phyloP scores from a whole-genome alignment of 768 basidiomycete genomes.

The Xerocomus spinulosus region DNA sequence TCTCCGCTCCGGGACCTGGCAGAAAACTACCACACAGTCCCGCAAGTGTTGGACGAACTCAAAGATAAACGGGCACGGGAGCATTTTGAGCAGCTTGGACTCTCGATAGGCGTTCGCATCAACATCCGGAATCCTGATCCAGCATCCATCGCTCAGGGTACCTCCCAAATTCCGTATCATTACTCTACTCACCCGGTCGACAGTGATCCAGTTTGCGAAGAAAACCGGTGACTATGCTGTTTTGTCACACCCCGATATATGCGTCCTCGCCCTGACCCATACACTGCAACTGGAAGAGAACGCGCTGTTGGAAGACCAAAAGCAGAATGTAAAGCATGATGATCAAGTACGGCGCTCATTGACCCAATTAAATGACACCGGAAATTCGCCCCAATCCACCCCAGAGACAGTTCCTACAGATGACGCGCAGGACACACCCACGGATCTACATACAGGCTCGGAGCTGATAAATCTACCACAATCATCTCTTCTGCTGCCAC shows the following conservation, averaged over 20 bases:
- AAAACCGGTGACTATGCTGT: slow-evolving; percentile 96
- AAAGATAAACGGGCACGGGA: slow-evolving; percentile 84
- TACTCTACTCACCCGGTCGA: slow-evolving; percentile 12
- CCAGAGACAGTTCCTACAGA: neutral
- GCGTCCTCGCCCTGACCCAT: slow-evolving; percentile 85
- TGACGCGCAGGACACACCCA: slow-evolving; percentile 3
- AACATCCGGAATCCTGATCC: slow-evolving; percentile 67
- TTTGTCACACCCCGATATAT: slow-evolving; percentile 85
- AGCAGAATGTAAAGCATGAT: slow-evolving; percentile 26
- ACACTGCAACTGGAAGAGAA: slow-evolving; percentile 60
- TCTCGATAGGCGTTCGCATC: slow-evolving; percentile 73
- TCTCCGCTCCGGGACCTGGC: slow-evolving; percentile 89
- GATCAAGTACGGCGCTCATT: too few relatives aligned
- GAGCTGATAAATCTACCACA: slow-evolving; percentile 1
- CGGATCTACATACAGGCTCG: neutral
- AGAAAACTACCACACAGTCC: slow-evolving; percentile 79
- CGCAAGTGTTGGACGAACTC: slow-evolving; percentile 85
- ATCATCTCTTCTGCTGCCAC: neutral
- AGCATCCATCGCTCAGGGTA: slow-evolving; percentile 61
- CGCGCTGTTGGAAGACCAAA: slow-evolving; percentile 19
- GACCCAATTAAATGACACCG: slow-evolving; percentile 5
- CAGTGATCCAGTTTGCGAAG: slow-evolving; percentile 89
- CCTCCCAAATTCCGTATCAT: slow-evolving; percentile 14
- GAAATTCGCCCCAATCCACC: neutral
- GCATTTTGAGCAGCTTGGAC: slow-evolving; percentile 74